A percentile compares a stretch with the other conserved stretches of the same genome.
Conservation (phyloP, 371 early-diverging fungal species). For the Syncephalastrum racemosum region DNA sequence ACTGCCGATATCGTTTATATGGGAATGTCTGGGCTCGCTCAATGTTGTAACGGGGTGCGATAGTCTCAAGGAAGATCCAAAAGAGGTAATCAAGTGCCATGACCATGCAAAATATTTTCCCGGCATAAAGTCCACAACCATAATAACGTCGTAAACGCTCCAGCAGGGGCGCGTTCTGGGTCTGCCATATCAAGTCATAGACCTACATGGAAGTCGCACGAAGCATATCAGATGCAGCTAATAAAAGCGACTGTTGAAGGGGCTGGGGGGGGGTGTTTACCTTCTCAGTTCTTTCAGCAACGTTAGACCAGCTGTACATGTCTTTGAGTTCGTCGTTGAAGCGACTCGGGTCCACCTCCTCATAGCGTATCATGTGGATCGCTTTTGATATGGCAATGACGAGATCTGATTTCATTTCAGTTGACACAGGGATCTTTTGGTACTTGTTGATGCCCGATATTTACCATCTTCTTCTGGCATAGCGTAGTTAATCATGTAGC, state of each 20-base stretch:
- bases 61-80: slow-evolving; percentile 78
- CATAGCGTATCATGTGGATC: slow-evolving; percentile 67
- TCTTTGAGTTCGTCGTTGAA: slow-evolving; percentile 84
- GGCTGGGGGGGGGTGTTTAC: slow-evolving; percentile 41
- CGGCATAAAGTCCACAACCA: slow-evolving; percentile 90
- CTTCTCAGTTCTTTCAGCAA: slow-evolving; percentile 90
- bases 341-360: slow-evolving; percentile 67
- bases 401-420: slow-evolving; percentile 53
- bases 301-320: slow-evolving; percentile 97
- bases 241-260: too few relatives aligned
- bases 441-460: slow-evolving; percentile 3
- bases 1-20: slow-evolving; percentile 53
- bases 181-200: slow-evolving; percentile 68
- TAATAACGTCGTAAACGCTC: slow-evolving; percentile 86
- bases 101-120: slow-evolving; percentile 89
- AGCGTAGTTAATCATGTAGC: slow-evolving; percentile 94
- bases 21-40: slow-evolving; percentile 72
- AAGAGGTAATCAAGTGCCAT: slow-evolving; percentile 86
- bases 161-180: slow-evolving; percentile 70
- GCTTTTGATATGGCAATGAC: slow-evolving; percentile 74
- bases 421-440: neutral
- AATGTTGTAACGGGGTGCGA: slow-evolving; percentile 74
- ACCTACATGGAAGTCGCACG: slow-evolving; percentile 51
- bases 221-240: too few relatives aligned
- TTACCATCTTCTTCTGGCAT: slow-evolving; percentile 89